Evolutionary conservation across 495 filamentous ascomycete genomes (phyloP), one percentile per base, ranked within the genome.

Genomic region (Podospora anserina): DNA sequence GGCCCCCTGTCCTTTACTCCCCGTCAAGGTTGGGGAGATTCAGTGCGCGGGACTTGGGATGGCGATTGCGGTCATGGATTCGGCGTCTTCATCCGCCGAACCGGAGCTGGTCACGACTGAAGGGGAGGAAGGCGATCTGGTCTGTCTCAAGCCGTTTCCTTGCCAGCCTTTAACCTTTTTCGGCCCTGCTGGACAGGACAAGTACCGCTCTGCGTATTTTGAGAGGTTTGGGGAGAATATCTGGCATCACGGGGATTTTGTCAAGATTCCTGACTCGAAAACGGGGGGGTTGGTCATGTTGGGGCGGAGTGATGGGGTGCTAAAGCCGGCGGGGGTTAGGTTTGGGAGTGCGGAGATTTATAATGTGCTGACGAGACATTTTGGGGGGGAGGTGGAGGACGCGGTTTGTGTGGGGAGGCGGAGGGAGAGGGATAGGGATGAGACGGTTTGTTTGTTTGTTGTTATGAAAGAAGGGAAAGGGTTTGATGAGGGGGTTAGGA

Each of bases 191-290:
- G 92, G 93, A n/a, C 81, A 84, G 13, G 84, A 86, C 23, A 88
- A 90, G 73, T 98, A 98, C 78, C 83, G 83, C 57, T 87, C 86
- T 63, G 91, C 88, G 71, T 99, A 99, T 78, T 99, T 99, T 71
- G 91, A 94, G 66, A 85, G 86, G 15, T 97, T 97, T 72, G 78
- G 76, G 9, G 74, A 76, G 2, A 16, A 16, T 0, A 80, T 96
- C 27, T 98, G 94, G 95, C 93, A 97, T 77, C 95, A 99, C 75
- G 95, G 95, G 3, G 95, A 99, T 76, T 97, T 97, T 73, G 86
- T 97, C 16, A 86, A 90, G 27, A 82, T 97, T 71, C 39, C 39
- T 13, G 88, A 92, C 72, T 86, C 87, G 0, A 69, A 82, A 19
- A 94, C 91, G 0, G 89, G 91, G 13, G 93, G 93, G 0, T 76